Evolutionary conservation across 352 stramenopile species (phyloP), one percentile per base, ranked within the genome.

Genomic region (Thraustochytrium striatum): DNA sequence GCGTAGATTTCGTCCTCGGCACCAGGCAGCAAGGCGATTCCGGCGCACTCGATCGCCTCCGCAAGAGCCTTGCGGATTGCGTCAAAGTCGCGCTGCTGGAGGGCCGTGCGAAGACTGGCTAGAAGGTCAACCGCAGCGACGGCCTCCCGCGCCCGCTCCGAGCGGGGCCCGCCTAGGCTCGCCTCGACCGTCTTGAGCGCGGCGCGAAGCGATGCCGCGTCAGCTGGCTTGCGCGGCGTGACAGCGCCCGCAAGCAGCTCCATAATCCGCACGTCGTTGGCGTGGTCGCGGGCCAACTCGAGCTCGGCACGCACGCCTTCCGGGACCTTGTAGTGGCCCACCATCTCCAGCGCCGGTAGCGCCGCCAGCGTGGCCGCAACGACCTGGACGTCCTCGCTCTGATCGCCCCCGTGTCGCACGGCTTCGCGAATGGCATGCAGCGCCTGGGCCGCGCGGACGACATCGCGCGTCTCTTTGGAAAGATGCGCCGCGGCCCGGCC

Each of bases 1-100:
- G 43, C 21, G 41, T 75, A 75, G 7, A 75, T 32, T 28, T 75
- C 41, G 21, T 75, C 65, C 65, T 75, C 32, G 0, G 65, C 65
- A 7, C 11, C 7, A 0, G 41, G 50, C 44, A 75, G 30, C 3
- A 30, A 38, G 0, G 65, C n/a, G 32, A 75, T 61, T 13, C 65
- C 43, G 21, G 28, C 43, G 16, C n/a, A 30, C 25, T 75, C 65
- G 35, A 58, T 32, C 1, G 65, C 65, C 19, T 58, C 65, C 9
- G 3, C 25, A 5, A 75, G 44, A 8, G 52, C 32, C 0, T 21
- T 2, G 47, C 65, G 65, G 16, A 75, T 39, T 16, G 11, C 65
- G 16, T 75, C 65, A 32, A 43, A 75, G 52, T 75, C 41, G 21
- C 52, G 65, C 32, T 9, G 13, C 16, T 55, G 35, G 11, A 75